Evolutionary conservation across 768 basidiomycete species (phyloP), one percentile per base, ranked within the genome.

Genomic region (Daedaleopsis nitida): DNA sequence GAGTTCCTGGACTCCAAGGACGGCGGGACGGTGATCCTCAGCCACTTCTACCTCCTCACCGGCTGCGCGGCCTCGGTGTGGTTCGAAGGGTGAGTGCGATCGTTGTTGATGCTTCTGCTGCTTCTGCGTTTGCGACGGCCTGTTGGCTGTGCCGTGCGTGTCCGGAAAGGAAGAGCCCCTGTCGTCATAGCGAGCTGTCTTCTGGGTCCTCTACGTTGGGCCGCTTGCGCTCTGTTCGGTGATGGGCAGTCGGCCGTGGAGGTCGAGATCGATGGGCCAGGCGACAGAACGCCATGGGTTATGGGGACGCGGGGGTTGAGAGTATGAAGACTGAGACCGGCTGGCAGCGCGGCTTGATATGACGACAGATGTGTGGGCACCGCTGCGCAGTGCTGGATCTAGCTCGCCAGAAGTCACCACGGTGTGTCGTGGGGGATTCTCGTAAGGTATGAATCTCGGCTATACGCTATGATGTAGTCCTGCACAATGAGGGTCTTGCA

Each of bases 1-100:
- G 97, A 99, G 73, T 99, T 99, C 71, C 79, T 98, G 72, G 97
- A 99, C 76, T 83, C 89, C 68, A 92, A 93, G 76, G 97, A 99
- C 74, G 83, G 88, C 52, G 97, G 97, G 3, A 96, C 96, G 12
- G 97, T 95, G 27, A 96, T 99, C 67, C 75, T 99, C 66, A 96
- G 94, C 69, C 97, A 99, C 76, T 99, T 99, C 72, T 99, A 98
- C 76, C 78, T 99, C 48, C 78, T 99, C 55, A 96, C 94, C 0
- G 97, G 97, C 2, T 98, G 96, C 73, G 96, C 97, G 7, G 88
- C 91, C 9, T 88, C 92, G 16, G 73, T 98, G 21, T 99, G 97
- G 97, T 83, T 99, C 52, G 97, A 98, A 78, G 92, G 93, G 88
- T 92, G 70, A 69, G 89, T 81, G 48, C 34, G 32, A 10, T 55